phyloP scores from a whole-genome alignment of 1,284 basidiomycete genomes.

The Ceratobasidium sp. region DNA sequence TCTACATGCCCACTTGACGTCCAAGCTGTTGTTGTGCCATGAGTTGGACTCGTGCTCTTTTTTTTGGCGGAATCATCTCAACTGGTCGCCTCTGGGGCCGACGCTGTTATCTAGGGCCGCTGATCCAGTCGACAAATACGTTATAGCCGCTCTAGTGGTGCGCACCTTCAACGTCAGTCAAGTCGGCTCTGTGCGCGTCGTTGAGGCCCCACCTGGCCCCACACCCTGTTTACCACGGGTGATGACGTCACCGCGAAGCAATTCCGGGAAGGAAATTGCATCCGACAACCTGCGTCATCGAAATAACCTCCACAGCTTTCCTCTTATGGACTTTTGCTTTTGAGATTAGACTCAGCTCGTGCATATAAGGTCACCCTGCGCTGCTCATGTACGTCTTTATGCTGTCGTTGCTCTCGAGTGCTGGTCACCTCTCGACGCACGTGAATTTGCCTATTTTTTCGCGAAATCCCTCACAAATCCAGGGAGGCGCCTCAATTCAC shows the following conservation, averaged over 20 bases:
- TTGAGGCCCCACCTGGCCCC: not conserved
- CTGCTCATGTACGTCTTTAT: not conserved
- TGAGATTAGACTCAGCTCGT: conserved; percentile 1
- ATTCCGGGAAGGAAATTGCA: not conserved
- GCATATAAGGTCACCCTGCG: conserved; percentile 22
- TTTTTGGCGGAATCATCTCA: too few relatives aligned
- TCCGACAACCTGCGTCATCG: conserved; percentile 25
- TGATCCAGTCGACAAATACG: too few relatives aligned
- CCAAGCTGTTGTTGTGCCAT: too few relatives aligned
- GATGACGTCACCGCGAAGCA: not conserved
- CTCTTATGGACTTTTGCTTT: conserved; percentile 28
- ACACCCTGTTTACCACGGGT: not conserved
- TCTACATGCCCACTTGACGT: too few relatives aligned
- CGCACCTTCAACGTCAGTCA: not conserved
- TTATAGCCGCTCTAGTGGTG: too few relatives aligned
- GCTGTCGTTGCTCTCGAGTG: not conserved
- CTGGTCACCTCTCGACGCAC: conserved; percentile 1
- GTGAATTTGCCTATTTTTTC: conserved; percentile 21
- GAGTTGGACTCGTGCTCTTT: too few relatives aligned
- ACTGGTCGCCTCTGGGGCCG: too few relatives aligned
- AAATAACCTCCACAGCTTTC: not conserved
- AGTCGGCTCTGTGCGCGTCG: not conserved
- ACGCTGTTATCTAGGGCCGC: too few relatives aligned
- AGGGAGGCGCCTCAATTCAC: not conserved
- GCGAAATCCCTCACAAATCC: conserved; percentile 1